Conservation (phyloP, 2,329 filamentous ascomycete species). For the Beauveria caledonica region DNA sequence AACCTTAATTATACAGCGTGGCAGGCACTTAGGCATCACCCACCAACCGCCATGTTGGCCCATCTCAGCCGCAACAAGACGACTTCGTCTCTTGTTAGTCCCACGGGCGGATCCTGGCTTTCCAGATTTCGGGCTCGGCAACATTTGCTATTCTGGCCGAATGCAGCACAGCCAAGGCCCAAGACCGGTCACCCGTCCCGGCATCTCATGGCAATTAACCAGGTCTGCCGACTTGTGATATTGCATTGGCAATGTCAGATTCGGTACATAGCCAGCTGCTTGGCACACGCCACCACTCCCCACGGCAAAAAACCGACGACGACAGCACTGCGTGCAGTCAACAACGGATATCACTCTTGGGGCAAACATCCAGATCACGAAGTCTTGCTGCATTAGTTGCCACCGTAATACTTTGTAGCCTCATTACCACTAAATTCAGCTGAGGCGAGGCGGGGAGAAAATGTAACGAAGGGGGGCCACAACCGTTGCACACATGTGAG, state of each 20-base stretch:
- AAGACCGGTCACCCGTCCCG: neutral
- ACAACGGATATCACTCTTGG: no score
- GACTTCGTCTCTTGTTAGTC: neutral
- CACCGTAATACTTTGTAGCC: no score
- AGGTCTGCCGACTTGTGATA: neutral
- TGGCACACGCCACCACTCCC: neutral
- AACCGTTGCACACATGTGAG: neutral
- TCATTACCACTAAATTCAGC: neutral
- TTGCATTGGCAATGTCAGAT: neutral
- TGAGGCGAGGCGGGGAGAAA: neutral
- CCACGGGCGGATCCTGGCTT: neutral
- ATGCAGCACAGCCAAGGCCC: conserved; percentile 1
- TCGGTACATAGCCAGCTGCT: neutral
- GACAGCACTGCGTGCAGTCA: no score
- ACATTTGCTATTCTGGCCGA: neutral
- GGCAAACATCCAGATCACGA: no score
- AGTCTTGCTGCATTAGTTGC: no score
- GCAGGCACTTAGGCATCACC: no score
- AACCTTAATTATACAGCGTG: no score
- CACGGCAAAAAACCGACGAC: no score
- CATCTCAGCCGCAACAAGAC: neutral
- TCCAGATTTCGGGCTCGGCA: neutral
- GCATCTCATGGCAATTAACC: neutral
- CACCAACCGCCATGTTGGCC: neutral
- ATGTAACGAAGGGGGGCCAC: neutral